These are phyloP conservation scores for Penicillium nucicola DNA, from an alignment of 495 filamentous ascomycete species.

Conservation along the genomic window DNA sequence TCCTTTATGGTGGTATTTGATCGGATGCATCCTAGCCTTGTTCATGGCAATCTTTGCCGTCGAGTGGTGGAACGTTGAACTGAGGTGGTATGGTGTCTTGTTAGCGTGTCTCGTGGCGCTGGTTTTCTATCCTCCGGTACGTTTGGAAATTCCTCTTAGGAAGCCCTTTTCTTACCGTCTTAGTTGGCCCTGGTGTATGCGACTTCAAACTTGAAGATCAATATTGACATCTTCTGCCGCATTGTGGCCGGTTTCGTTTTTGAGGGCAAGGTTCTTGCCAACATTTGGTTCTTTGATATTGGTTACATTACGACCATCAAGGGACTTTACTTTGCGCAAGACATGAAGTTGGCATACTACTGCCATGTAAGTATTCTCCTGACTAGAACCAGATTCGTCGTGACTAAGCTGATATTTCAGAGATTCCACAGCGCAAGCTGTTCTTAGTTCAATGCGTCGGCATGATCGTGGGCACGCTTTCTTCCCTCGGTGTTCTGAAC, in stretches of 20 bases:
- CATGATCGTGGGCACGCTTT: slow-evolving; percentile 69
- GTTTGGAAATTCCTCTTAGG: too few species aligned
- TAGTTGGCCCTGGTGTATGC: slow-evolving; percentile 84
- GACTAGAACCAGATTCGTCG: not conserved
- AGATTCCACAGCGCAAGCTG: slow-evolving; percentile 66
- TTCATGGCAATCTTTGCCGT: slow-evolving; percentile 77
- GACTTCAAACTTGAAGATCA: slow-evolving; percentile 78
- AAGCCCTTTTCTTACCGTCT: slow-evolving; percentile 50
- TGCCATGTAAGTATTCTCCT: slow-evolving; percentile 53
- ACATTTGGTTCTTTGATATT: slow-evolving; percentile 70
- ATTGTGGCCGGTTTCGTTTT: slow-evolving; percentile 76
- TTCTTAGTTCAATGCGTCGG: slow-evolving; percentile 67
- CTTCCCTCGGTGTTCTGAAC: slow-evolving; percentile 68
- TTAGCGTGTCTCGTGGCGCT: slow-evolving; percentile 71
- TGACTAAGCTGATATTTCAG: not conserved
- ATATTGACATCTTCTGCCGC: slow-evolving; percentile 74
- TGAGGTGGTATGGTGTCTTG: slow-evolving; percentile 62
- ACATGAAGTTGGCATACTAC: slow-evolving; percentile 84
- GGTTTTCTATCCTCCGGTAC: slow-evolving; percentile 38
- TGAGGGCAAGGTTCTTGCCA: slow-evolving; percentile 82
- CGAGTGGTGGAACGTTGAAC: slow-evolving; percentile 71
- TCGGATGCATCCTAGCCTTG: slow-evolving; percentile 65
- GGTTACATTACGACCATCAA: slow-evolving; percentile 79
- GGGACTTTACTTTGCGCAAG: slow-evolving; percentile 81
- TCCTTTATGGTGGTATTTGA: slow-evolving; percentile 73